Conservation (phyloP, 108 stramenopile genomes). For the Chaetoceros muelleri region DNA sequence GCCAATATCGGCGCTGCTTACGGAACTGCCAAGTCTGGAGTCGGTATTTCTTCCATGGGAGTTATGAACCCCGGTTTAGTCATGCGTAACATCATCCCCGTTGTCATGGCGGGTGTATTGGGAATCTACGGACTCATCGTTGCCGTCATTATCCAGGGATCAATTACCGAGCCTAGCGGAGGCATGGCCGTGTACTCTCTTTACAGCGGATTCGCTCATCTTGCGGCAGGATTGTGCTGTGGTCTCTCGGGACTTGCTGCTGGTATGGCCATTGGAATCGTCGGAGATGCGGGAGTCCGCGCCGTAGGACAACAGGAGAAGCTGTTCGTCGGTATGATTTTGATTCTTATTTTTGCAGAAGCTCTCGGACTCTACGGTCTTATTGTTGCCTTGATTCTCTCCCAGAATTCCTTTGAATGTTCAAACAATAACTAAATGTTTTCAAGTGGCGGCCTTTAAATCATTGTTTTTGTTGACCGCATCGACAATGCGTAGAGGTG, state of each 20-base stretch:
- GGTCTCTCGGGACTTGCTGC: constrained; percentile 95
- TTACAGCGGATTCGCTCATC: constrained; percentile 95
- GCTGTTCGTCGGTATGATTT: constrained; percentile 98
- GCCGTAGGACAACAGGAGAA: constrained; percentile 97
- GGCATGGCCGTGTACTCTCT: constrained; percentile 76
- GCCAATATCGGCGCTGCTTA: constrained; percentile 97
- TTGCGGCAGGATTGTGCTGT: constrained; percentile 97
- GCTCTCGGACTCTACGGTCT: constrained; percentile 97
- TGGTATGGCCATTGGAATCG: constrained; percentile 98
- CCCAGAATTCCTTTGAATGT: constrained; percentile 81
- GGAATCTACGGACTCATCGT: constrained; percentile 99
- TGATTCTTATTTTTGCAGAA: constrained; percentile 99
- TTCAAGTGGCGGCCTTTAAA: no score
- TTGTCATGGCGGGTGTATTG: constrained; percentile 99
- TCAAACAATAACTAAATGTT: constrained; percentile 55
- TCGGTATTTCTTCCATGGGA: constrained; percentile 97
- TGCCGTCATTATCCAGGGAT: constrained; percentile 91
- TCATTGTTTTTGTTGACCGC: no score
- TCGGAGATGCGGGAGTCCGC: constrained; percentile 97
- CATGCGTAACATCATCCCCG: constrained; percentile 99
- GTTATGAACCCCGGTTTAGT: constrained; percentile 97
- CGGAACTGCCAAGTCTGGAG: constrained; percentile 97
- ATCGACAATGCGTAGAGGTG: no score
- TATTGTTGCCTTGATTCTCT: constrained; percentile 97
- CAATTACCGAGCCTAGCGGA: constrained; percentile 64